These are phyloP conservation scores for Pedinophyceae sp. DNA, from an alignment of 139 green algal genomes.

Conservation along the genomic window DNA sequence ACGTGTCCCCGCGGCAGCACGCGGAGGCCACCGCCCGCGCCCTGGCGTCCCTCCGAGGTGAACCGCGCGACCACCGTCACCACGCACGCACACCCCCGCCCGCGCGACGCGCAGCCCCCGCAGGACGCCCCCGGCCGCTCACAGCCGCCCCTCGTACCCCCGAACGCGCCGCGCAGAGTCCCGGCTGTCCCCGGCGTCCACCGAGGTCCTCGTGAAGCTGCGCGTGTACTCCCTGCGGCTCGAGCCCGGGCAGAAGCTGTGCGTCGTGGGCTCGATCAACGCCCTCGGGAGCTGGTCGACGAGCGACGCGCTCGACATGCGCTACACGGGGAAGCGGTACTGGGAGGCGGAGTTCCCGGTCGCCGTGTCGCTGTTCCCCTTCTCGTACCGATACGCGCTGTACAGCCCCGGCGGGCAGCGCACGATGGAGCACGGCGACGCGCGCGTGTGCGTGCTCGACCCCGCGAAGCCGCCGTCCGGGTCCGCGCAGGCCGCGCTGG, in stretches of 20 bases:
- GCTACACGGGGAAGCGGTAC: conserved; percentile 1
- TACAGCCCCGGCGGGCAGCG: background rate
- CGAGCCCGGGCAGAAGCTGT: conserved; percentile 26
- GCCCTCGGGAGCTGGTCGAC: conserved; percentile 59
- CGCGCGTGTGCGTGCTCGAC: background rate
- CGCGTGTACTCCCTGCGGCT: conserved; percentile 4
- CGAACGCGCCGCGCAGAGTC: background rate
- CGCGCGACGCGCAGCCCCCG: background rate
- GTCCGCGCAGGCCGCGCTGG: background rate
- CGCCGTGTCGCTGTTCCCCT: background rate
- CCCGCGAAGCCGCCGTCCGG: background rate
- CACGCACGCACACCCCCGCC: background rate
- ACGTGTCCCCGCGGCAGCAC: conserved; percentile 1
- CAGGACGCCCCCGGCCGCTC: background rate
- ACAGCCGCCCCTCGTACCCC: background rate
- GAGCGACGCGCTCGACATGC: conserved; percentile 40
- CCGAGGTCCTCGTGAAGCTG: background rate
- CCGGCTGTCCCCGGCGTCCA: background rate
- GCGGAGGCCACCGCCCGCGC: conserved; percentile 20
- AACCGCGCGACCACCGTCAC: conserved; percentile 1
- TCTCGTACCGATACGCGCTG: conserved; percentile 9
- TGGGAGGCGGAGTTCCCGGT: conserved; percentile 30
- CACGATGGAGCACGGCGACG: background rate
- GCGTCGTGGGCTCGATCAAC: conserved; percentile 41
- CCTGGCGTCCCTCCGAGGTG: conserved; percentile 27